Conservation (phyloP, 306 rosid species). For the Dryas alaskensis region DNA sequence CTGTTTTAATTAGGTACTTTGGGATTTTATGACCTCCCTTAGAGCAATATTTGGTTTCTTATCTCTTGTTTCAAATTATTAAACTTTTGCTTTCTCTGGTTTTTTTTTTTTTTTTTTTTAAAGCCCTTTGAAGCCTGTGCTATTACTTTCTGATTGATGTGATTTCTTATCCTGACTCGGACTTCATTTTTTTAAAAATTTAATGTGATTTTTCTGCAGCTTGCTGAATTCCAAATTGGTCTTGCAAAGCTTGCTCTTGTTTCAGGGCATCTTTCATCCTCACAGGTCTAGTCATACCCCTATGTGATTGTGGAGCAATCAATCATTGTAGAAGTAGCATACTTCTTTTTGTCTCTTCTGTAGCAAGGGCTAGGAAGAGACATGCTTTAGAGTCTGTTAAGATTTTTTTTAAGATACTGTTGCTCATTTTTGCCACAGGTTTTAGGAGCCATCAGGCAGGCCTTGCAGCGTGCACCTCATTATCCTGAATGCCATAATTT, state of each 20-base stretch:
- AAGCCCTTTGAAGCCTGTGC: not conserved
- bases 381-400: not conserved
- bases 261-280: conserved; percentile 75
- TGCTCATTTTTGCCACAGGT: conserved; percentile 45
- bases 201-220: conserved; percentile 45
- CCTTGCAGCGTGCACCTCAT: conserved; percentile 79
- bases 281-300: conserved; percentile 58
- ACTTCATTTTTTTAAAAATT: not conserved
- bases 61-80: not conserved
- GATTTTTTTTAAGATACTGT: conserved; percentile 16
- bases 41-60: not conserved
- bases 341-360: conserved; percentile 17
- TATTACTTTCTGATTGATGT: not conserved
- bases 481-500: conserved; percentile 88
- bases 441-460: conserved; percentile 88
- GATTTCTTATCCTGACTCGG: conserved; percentile 5
- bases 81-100: not conserved
- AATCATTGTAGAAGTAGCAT: not conserved
- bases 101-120: not conserved
- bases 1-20: not conserved
- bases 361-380: not conserved
- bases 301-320: conserved; percentile 21
- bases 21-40: not conserved
- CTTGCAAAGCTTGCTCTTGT: conserved; percentile 80
- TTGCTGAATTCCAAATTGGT: conserved; percentile 92